Conservation (phyloP, 2,329 filamentous ascomycete genomes). For the Phoma sp. region DNA sequence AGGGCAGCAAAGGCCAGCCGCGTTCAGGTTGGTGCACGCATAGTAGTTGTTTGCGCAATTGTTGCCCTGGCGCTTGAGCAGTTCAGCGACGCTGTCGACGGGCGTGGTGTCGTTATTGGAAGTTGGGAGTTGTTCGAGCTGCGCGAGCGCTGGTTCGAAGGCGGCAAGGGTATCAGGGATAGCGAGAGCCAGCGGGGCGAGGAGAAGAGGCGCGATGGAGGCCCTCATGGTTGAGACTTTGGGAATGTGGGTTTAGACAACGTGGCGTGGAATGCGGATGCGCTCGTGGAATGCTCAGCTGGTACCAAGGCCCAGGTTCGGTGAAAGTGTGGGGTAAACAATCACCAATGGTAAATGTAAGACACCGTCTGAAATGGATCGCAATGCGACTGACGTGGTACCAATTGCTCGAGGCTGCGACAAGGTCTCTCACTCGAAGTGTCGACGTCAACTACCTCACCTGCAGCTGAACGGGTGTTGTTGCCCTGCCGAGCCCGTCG, state of each 20-base stretch:
- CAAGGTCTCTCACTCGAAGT: slow-evolving; percentile 9
- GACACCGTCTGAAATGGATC: not conserved
- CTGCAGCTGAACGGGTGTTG: slow-evolving; percentile 9
- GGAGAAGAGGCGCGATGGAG: slow-evolving; percentile 32
- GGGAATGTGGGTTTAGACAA: not conserved
- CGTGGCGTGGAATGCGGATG: slow-evolving; percentile 27
- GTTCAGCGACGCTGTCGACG: slow-evolving; percentile 29
- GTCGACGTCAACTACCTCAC: slow-evolving; percentile 12
- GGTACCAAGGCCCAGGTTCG: not conserved
- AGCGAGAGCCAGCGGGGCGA: slow-evolving; percentile 38
- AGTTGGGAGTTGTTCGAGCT: slow-evolving; percentile 22
- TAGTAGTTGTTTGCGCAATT: slow-evolving; percentile 60
- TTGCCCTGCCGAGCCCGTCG: slow-evolving; percentile 8
- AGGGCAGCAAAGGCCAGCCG: slow-evolving; percentile 63
- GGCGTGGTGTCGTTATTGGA: slow-evolving; percentile 34
- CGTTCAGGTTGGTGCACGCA: slow-evolving; percentile 60
- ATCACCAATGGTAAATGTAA: slow-evolving; percentile 1
- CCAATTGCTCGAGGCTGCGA: slow-evolving; percentile 8
- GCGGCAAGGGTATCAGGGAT: slow-evolving; percentile 36
- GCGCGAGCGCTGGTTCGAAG: slow-evolving; percentile 40
- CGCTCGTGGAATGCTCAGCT: slow-evolving; percentile 18
- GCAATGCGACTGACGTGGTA: slow-evolving; percentile 4
- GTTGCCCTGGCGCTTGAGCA: slow-evolving; percentile 47
- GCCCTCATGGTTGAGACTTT: slow-evolving; percentile 36
- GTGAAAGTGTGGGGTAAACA: slow-evolving; percentile 18